phyloP scores from a whole-genome alignment of 495 filamentous ascomycete genomes.

The Parmelia sp. region DNA sequence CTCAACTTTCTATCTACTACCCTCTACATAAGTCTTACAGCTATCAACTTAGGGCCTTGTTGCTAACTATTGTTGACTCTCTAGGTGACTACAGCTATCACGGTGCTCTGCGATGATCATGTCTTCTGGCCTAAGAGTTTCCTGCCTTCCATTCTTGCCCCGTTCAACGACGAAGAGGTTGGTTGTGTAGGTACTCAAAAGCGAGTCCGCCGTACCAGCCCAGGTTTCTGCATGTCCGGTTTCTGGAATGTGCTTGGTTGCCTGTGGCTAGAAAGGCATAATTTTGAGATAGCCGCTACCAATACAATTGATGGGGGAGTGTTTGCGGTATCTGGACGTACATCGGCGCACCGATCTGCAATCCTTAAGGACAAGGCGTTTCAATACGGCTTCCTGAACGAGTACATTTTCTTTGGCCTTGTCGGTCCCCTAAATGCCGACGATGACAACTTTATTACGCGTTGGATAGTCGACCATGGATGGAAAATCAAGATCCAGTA shows the following conservation, averaged over 20 bases:
- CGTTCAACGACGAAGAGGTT: slow-evolving; percentile 44
- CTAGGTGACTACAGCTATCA: slow-evolving; percentile 36
- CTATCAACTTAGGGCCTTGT: not conserved
- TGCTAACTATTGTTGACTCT: not conserved
- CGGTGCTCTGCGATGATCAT: slow-evolving; percentile 48
- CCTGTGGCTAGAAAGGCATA: slow-evolving; percentile 50
- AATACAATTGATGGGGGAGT: slow-evolving; percentile 51
- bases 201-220: slow-evolving; percentile 35
- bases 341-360: slow-evolving; percentile 41
- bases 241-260: slow-evolving; percentile 49
- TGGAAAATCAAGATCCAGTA: slow-evolving; percentile 61
- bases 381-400: slow-evolving; percentile 48
- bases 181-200: slow-evolving; percentile 51
- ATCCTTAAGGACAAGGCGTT: slow-evolving; percentile 44
- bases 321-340: slow-evolving; percentile 50
- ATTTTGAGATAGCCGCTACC: slow-evolving; percentile 50
- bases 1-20: not conserved
- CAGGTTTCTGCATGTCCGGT: slow-evolving; percentile 25
- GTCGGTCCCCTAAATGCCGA: slow-evolving; percentile 49
- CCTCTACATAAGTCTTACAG: too few species aligned
- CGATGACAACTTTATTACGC: slow-evolving; percentile 65
- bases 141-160: slow-evolving; percentile 42
- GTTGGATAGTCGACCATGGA: slow-evolving; percentile 49
- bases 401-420: slow-evolving; percentile 45
- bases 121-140: slow-evolving; percentile 45